Evolutionary conservation across 495 filamentous ascomycete species (phyloP), one percentile per base, ranked within the genome.

Genomic region (Neurospora cerealis): DNA sequence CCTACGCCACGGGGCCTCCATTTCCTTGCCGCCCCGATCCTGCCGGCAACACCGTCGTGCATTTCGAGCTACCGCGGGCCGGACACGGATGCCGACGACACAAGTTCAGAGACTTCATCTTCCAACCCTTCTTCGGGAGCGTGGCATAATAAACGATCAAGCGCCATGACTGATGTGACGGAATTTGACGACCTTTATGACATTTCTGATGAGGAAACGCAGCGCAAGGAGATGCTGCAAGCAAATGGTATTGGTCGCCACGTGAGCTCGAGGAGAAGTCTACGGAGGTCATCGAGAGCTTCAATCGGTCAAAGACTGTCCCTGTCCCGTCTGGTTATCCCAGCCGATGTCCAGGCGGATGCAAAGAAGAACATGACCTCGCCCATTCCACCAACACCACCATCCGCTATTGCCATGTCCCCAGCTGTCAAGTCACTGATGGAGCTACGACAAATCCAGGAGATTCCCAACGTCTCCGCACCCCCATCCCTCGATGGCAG

Each of bases 401-500:
- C 92, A 36, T 87, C 90, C 32, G 90, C 92, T 80, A 89, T 96
- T 4, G 88, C 91, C 36, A 89, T 97, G 75, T 95, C 94, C 3
- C 91, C 92, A 19, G 90, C 89, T 15, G 87, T 89, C 34, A 87
- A 93, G 60, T 89, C 87, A 21, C 86, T 91, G 80, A 87, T 97
- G 72, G 80, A 86, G 71, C 77, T 83, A 21, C 87, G 85, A 36
- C 88, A 84, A 75, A 71, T 78, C 19, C 79, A 82, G 69, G 87
- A 87, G 70, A 86, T 93, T 17, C 93, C 94, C 11, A 89, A 88
- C 21, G 85, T 88, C n/a, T 93, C 92, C 77, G 91, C 93, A 0
- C 89, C 94, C 9, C 94, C 94, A 8, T 97, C 94, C 11, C 87
- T 98, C 4, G 93, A 97, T 85, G 94, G 93, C 10, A 96, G 93